A percentile compares a stretch with the other conserved stretches of the same genome.
These are phyloP conservation scores for Aspergillus nomiae DNA, from an alignment of 2,329 filamentous ascomycete species.

Conservation along the genomic window DNA sequence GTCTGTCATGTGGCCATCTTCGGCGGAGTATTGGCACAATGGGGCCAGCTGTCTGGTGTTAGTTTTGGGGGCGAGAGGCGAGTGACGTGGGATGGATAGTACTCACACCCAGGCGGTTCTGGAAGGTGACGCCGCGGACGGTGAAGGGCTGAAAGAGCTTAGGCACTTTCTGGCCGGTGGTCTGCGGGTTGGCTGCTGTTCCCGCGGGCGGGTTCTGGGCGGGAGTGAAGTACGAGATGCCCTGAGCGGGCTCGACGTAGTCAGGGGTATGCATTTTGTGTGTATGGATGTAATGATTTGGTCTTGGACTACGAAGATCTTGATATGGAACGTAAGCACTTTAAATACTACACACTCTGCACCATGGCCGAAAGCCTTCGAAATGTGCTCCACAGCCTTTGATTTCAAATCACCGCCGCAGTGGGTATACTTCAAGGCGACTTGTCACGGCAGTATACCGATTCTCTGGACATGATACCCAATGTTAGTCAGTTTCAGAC, in stretches of 20 bases:
- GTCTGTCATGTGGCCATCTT: slow-evolving; percentile 72
- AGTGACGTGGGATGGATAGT: neutral
- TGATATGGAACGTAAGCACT: neutral
- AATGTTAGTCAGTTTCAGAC: neutral
- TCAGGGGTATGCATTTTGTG: neutral
- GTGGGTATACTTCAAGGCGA: neutral
- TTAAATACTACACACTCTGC: neutral
- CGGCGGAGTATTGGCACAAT: slow-evolving; percentile 67
- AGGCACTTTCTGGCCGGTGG: slow-evolving; percentile 45
- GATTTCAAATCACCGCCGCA: slow-evolving; percentile 1
- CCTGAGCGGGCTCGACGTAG: slow-evolving; percentile 11
- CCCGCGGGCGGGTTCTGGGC: slow-evolving; percentile 39
- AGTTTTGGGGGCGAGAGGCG: neutral
- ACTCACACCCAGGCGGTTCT: slow-evolving; percentile 43
- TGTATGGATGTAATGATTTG: neutral
- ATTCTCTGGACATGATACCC: neutral
- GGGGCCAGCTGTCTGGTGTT: slow-evolving; percentile 53
- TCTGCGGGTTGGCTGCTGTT: slow-evolving; percentile 43
- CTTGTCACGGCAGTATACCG: neutral
- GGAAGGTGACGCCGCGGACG: slow-evolving; percentile 62
- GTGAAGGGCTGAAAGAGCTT: slow-evolving; percentile 63
- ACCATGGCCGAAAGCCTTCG: neutral
- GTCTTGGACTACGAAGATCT: neutral
- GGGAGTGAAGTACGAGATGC: slow-evolving; percentile 47
- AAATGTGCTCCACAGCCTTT: neutral